phyloP scores from a whole-genome alignment of 2,329 filamentous ascomycete genomes.

The Cladosporium sp. region DNA sequence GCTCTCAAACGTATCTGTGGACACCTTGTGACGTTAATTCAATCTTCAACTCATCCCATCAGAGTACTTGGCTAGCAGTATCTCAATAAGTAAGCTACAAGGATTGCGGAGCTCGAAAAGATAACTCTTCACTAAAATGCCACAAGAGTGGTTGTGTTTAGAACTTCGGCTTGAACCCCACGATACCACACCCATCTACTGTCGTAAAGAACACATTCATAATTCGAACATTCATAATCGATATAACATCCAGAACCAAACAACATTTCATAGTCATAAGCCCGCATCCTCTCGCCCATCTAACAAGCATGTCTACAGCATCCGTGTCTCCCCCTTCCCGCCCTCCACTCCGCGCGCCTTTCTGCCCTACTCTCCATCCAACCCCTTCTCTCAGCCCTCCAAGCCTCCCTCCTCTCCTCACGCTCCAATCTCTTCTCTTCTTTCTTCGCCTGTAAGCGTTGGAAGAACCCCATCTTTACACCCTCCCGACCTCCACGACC shows the following conservation, averaged over 20 bases:
- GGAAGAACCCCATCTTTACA: not conserved
- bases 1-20: not conserved
- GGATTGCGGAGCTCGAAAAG: not conserved
- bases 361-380: constrained; percentile 10
- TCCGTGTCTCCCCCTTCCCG: not conserved
- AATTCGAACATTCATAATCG: not conserved
- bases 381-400: constrained; percentile 2
- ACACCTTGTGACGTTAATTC: not conserved
- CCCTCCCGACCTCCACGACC: not conserved
- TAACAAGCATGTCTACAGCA: constrained; percentile 14
- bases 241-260: not conserved
- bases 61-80: too few species aligned
- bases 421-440: constrained; percentile 19
- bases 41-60: too few species aligned
- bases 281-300: not conserved
- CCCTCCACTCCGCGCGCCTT: constrained; percentile 8
- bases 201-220: not conserved
- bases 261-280: not conserved
- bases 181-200: not conserved
- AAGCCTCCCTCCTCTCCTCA: not conserved
- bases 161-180: not conserved
- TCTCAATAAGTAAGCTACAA: not conserved
- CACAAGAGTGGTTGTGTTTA: too few species aligned
- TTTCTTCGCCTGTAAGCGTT: constrained; percentile 2
- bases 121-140: too few species aligned